These are phyloP conservation scores for Misopates orontium DNA, from an alignment of 257 asterid genomes.

Conservation along the genomic window DNA sequence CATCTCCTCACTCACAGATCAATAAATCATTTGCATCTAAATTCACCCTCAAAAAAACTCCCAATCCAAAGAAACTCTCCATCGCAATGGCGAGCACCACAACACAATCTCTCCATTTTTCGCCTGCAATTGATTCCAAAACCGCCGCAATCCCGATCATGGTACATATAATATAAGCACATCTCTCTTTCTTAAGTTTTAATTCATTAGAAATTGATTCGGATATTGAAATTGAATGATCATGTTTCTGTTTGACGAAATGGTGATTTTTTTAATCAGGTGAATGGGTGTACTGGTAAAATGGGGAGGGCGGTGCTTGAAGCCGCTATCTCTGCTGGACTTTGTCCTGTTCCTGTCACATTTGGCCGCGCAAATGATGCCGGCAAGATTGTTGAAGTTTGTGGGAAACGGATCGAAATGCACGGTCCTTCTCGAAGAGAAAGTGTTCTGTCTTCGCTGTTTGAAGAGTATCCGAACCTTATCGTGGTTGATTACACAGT, in stretches of 20 bases:
- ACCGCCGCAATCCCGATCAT: neutral
- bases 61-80: neutral
- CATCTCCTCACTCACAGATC: neutral
- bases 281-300: conserved; percentile 61
- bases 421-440: conserved; percentile 46
- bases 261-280: conserved; percentile 29
- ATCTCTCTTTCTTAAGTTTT: neutral
- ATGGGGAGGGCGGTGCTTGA: conserved; percentile 69
- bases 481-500: conserved; percentile 62
- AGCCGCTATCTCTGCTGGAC: conserved; percentile 58
- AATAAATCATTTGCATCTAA: no score
- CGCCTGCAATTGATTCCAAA: neutral
- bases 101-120: neutral
- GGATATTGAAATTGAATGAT: neutral
- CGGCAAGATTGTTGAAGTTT: conserved; percentile 44
- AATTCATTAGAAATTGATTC: neutral
- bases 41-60: neutral
- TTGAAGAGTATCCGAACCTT: conserved; percentile 49
- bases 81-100: conserved; percentile 1
- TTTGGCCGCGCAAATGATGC: conserved; percentile 47
- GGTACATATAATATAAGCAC: neutral
- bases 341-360: conserved; percentile 44
- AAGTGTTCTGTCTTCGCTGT: conserved; percentile 34
- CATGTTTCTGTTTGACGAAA: neutral
- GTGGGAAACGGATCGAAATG: conserved; percentile 52